Base-by-base conservation (phyloP, 805 yeast genomes). In the Pichia cephalocereana region DNA sequence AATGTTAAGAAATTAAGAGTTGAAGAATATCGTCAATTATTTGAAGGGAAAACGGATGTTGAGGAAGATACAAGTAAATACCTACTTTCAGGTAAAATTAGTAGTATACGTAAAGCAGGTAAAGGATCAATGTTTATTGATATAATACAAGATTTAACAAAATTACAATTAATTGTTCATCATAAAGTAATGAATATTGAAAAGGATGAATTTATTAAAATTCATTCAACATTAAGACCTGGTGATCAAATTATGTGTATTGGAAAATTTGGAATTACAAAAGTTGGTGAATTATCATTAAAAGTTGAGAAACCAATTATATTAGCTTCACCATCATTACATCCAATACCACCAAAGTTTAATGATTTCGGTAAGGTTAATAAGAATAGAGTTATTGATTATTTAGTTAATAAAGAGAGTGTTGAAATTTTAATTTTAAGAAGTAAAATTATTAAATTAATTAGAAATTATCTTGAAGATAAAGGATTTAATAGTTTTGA, bases 261-360 rank as follows among this genome's bases (percentile, higher is more conserved):
- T 4, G 99, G 99, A 0, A 60, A 56, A 26, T 89, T 96, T 0
- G 86, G 91, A 27, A 62, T 75, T 3, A 86, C 97, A 0, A 79
- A 82, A 47, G 78, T 79, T 4, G 93, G 91, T 0, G 96, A 90
- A 54, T 66, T 89, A 8, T 83, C 96, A 1, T 58, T 91, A 45
- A 79, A 84, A 52, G 71, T 82, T 12, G 64, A 66, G 0, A 50
- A 60, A n/a, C 72, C 80, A 2, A 61, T 86, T 2, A 51, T 44
- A 27, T 63, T 88, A 12, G 72, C 84, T 8, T 64, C 90, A 0
- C 91, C 96, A 0, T 74, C 90, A 18, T 70, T 88, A 47, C 76
- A 74, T 48, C 83, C 85, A 1, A 58, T 83, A 10, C 96, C 96
- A 0, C 82, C 83, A 9, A 71, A 72, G 38, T 67, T 85, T 18